A percentile compares a stretch with the other conserved stretches of the same genome.
phyloP scores from a whole-genome alignment of 169 alveolate genomes.

The Plasmodium coatneyi region DNA sequence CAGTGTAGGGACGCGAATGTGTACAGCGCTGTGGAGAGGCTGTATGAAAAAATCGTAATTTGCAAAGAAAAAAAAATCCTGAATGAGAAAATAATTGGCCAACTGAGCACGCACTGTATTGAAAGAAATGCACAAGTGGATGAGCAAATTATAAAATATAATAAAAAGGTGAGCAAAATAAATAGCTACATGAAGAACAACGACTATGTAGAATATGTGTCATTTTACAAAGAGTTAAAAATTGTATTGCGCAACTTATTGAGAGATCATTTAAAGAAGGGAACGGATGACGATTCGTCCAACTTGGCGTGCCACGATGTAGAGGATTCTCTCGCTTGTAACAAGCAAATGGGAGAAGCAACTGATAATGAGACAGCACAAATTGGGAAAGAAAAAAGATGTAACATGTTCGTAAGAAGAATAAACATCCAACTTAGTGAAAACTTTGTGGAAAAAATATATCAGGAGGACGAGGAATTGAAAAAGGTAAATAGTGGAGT shows the following conservation, averaged over 20 bases:
- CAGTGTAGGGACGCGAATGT: background rate
- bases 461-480: background rate
- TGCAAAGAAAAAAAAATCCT: conserved; percentile 23
- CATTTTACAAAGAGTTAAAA: conserved; percentile 56
- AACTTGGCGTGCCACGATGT: background rate
- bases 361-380: background rate
- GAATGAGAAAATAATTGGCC: background rate
- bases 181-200: conserved; percentile 27
- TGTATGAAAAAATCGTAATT: conserved; percentile 30
- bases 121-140: conserved; percentile 45
- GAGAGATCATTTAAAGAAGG: conserved; percentile 14
- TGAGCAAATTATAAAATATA: conserved; percentile 45
- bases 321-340: background rate
- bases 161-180: conserved; percentile 52
- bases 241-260: background rate
- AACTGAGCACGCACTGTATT: background rate
- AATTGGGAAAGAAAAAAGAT: background rate
- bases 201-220: conserved; percentile 22
- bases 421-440: conserved; percentile 29
- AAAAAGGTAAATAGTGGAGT: background rate
- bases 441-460: conserved; percentile 20
- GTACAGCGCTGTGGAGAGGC: background rate
- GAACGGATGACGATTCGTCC: background rate
- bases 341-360: background rate
- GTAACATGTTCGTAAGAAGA: conserved; percentile 2